Conservation (phyloP, 768 basidiomycete genomes). For the Tulasnella sp. region DNA sequence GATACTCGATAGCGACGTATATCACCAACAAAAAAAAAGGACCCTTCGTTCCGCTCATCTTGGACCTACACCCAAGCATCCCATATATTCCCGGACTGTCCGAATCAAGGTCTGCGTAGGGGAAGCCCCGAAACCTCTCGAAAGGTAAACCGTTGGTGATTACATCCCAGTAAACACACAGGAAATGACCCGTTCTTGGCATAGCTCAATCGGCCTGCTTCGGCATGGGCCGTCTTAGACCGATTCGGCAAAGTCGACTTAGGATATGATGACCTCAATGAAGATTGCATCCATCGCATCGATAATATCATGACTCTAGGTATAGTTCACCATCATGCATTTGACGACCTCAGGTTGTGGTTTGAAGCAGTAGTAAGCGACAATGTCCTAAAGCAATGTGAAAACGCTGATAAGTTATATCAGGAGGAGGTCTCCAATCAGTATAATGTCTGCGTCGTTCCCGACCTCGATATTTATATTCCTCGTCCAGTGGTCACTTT, state of each 20-base stretch:
- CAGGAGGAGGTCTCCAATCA: too few species aligned
- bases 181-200: conserved; percentile 5
- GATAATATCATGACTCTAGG: conserved; percentile 20
- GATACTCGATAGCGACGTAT: background rate
- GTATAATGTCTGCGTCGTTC: too few species aligned
- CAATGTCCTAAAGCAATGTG: too few species aligned
- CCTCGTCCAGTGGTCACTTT: too few species aligned
- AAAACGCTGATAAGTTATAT: too few species aligned
- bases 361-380: conserved; percentile 10
- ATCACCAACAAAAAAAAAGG: background rate
- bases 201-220: conserved; percentile 19
- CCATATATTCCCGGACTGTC: conserved; percentile 6
- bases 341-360: conserved; percentile 9
- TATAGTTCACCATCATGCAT: background rate
- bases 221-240: too few species aligned
- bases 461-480: too few species aligned
- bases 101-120: background rate
- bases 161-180: conserved; percentile 3
- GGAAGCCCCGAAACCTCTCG: too few species aligned
- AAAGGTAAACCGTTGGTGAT: background rate
- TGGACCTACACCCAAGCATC: background rate
- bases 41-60: background rate
- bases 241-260: conserved; percentile 16
- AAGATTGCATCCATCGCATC: conserved; percentile 24
- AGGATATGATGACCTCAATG: conserved; percentile 23